These are phyloP conservation scores for Globisporangium heterothallicum DNA, from an alignment of 352 stramenopile species.

Conservation along the genomic window DNA sequence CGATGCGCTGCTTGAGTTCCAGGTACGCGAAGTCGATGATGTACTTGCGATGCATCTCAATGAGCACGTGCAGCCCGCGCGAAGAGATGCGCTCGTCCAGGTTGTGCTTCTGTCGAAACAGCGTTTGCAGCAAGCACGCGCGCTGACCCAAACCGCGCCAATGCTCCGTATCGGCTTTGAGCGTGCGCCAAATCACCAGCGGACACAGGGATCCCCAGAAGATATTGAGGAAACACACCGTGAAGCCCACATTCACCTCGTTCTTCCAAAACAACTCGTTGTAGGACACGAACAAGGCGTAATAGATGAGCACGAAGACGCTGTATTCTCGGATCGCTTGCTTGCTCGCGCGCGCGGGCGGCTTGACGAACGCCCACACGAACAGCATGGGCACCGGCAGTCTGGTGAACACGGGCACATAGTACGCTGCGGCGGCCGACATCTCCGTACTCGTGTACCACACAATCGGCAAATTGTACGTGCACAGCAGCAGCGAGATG, in stretches of 20 bases:
- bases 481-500: conserved; percentile 38
- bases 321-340: conserved; percentile 56
- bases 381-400: conserved; percentile 35
- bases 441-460: conserved; percentile 20
- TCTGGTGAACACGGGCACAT: conserved; percentile 31
- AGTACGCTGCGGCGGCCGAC: conserved; percentile 19
- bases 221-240: conserved; percentile 29
- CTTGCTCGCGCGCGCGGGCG: conserved; percentile 37
- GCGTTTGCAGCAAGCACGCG: conserved; percentile 41
- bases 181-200: conserved; percentile 63
- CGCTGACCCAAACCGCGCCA: conserved; percentile 61
- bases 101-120: conserved; percentile 46
- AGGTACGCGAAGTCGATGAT: conserved; percentile 55
- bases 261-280: conserved; percentile 29
- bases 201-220: conserved; percentile 51
- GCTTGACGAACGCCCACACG: conserved; percentile 33
- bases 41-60: conserved; percentile 46
- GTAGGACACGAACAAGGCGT: conserved; percentile 31
- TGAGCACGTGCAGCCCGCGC: conserved; percentile 54
- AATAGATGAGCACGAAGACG: conserved; percentile 39
- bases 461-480: conserved; percentile 56
- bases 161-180: conserved; percentile 67
- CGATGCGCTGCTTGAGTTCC: conserved; percentile 39
- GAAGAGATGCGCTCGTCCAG: conserved; percentile 56
- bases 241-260: conserved; percentile 25